Evolutionary conservation across 2,329 filamentous ascomycete genomes (phyloP).

Genomic region (Pyricularia sp.): DNA sequence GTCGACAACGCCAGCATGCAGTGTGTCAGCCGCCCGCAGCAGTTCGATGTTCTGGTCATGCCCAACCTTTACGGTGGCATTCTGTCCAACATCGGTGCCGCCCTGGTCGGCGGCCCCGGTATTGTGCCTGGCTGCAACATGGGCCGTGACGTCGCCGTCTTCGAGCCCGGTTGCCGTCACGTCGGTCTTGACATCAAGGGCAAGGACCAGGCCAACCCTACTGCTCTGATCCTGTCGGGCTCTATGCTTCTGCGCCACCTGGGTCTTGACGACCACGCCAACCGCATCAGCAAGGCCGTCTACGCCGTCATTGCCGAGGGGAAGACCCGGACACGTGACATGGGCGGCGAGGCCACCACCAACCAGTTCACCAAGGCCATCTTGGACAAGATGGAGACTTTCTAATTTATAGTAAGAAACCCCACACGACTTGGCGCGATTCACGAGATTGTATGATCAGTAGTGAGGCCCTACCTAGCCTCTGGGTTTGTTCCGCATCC

Average conservation of each 20-base stretch:
- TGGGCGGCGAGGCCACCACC: constrained; percentile 85
- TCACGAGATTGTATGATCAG: neutral
- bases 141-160: constrained; percentile 95
- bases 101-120: constrained; percentile 91
- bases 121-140: constrained; percentile 99
- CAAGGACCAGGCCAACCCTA: constrained; percentile 98
- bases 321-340: constrained; percentile 83
- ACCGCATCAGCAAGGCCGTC: constrained; percentile 87
- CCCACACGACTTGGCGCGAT: neutral
- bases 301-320: constrained; percentile 77
- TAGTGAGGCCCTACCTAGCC: neutral
- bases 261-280: constrained; percentile 94
- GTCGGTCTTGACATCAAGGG: constrained; percentile 99
- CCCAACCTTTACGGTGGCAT: constrained; percentile 99
- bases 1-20: constrained; percentile 99
- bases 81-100: constrained; percentile 96
- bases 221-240: constrained; percentile 86
- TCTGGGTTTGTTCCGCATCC: neutral
- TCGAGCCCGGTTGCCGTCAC: constrained; percentile 98
- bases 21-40: constrained; percentile 89
- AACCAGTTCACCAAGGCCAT: constrained; percentile 94
- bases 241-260: constrained; percentile 82
- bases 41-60: constrained; percentile 99
- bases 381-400: constrained; percentile 85
- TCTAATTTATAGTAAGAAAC: constrained; percentile 33